phyloP scores from a whole-genome alignment of 306 rosid genomes.

The Corylus heterophylla region DNA sequence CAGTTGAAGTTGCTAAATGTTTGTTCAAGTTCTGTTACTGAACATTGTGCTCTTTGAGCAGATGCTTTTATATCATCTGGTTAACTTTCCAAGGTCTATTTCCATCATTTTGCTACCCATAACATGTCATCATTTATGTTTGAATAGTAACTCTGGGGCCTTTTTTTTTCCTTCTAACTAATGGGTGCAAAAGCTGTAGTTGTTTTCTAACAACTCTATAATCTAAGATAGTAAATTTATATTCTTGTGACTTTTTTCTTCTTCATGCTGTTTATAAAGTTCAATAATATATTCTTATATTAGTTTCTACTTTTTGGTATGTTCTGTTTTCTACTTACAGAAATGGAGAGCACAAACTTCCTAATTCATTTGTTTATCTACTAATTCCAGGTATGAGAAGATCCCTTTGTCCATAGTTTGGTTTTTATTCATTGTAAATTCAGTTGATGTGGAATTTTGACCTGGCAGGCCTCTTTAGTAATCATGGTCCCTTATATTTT shows the following conservation, averaged over 20 bases:
- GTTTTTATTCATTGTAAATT: conserved; percentile 10
- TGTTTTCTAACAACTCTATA: too few relatives aligned
- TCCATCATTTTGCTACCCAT: background rate
- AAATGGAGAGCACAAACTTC: conserved; percentile 66
- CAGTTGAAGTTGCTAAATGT: background rate
- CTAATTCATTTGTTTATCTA: conserved; percentile 75
- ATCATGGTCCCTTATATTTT: conserved; percentile 79
- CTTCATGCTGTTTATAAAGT: background rate
- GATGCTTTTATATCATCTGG: background rate
- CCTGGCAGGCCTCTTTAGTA: conserved; percentile 82
- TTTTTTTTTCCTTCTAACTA: too few relatives aligned
- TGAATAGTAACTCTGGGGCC: background rate
- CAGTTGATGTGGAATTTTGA: conserved; percentile 12
- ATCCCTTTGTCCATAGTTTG: conserved; percentile 8
- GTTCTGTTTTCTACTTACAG: conserved; percentile 38
- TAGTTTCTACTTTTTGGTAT: background rate
- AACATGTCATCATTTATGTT: background rate
- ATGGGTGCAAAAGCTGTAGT: too few relatives aligned
- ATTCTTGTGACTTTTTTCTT: background rate
- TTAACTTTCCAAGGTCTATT: background rate
- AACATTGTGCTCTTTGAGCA: background rate
- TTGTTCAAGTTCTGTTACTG: conserved; percentile 3
- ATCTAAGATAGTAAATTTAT: background rate
- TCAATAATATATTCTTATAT: background rate
- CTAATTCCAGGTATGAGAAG: conserved; percentile 66